Percentiles rank a stretch among this genome's conserved stretches.
phyloP scores from a whole-genome alignment of 345 rosid genomes.

The Carallia pectinifolia region DNA sequence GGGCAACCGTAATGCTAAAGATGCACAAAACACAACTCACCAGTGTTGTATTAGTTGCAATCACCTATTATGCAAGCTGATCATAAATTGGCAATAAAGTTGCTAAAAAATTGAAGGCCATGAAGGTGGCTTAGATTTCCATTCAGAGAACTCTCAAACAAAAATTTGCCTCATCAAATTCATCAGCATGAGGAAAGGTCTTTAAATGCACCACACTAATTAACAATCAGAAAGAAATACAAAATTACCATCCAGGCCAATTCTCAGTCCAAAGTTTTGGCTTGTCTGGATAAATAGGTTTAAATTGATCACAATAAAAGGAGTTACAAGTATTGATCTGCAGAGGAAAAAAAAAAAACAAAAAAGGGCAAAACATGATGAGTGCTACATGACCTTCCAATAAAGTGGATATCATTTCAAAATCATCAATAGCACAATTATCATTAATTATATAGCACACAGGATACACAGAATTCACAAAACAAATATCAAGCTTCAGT shows the following conservation, averaged over 20 bases:
- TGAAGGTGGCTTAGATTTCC: background rate
- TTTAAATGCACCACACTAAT: background rate
- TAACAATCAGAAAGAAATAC: background rate
- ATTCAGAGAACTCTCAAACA: background rate
- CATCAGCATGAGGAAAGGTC: background rate
- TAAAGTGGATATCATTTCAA: too few species aligned
- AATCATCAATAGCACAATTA: too few species aligned
- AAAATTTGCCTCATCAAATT: background rate
- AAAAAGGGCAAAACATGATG: background rate
- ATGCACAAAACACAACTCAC: background rate
- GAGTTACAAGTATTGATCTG: conserved; percentile 82
- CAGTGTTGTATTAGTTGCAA: background rate
- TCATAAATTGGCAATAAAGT: background rate
- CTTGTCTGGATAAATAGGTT: conserved; percentile 69
- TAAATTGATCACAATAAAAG: conserved; percentile 82
- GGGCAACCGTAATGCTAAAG: background rate
- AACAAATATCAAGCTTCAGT: too few species aligned
- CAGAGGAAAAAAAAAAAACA: conserved; percentile 16
- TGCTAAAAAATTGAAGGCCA: background rate
- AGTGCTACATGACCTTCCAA: too few species aligned
- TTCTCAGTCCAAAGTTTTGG: conserved; percentile 99
- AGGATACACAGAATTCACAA: too few species aligned
- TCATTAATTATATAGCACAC: too few species aligned
- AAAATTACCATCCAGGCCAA: conserved; percentile 97
- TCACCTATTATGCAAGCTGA: background rate